Evolutionary conservation across 495 filamentous ascomycete species (phyloP), one percentile per base, ranked within the genome.

Genomic region (Beverwykella pulmonaria): DNA sequence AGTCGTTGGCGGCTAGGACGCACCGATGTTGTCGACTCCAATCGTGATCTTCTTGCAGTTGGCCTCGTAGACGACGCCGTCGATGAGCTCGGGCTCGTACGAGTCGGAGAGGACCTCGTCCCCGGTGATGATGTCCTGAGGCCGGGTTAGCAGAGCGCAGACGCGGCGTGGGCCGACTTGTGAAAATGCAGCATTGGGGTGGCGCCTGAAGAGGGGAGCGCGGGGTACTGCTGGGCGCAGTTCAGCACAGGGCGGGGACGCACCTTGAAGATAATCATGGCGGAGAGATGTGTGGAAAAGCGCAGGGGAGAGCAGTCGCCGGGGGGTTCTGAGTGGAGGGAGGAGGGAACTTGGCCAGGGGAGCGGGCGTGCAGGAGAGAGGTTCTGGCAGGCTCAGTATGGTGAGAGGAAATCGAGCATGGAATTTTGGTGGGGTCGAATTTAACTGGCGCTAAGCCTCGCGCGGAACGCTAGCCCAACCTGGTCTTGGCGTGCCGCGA

Each of bases 91-190:
- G 65, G 95, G 72, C 59, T 90, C 79, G 81, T 88, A 98, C 72
- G 90, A 93, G 77, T 98, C 95, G 73, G 94, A 92, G 86, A 97
- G 85, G 78, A 98, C 84, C 88, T 98, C 94, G 79, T 97, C 94
- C 60, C 84, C 91, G 79, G 87, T 89, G 78, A 97, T 79, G 68
- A 92, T 81, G 80, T 98, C 94, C 94, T 98, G 67, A 71, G 14
- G 36, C 1, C 22, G 4, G 12, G 41, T 59, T 39, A 59, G 41
- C 56, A 49, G 5, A 30, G 34, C 20, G 14, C 39, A 19, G 32
- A 25, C 25, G 47, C 23, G 44, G 47, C 12, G 44, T 17, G 19
- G 25, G 7, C 17, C 15, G 30, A 15, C 48, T 44, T 19, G 34
- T n/a, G 32, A 48, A 59, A 50, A 15, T 49, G 53, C 17, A 65